These are phyloP conservation scores for Dujonia santamariae DNA, from an alignment of 1,139 yeast genomes.

Conservation along the genomic window DNA sequence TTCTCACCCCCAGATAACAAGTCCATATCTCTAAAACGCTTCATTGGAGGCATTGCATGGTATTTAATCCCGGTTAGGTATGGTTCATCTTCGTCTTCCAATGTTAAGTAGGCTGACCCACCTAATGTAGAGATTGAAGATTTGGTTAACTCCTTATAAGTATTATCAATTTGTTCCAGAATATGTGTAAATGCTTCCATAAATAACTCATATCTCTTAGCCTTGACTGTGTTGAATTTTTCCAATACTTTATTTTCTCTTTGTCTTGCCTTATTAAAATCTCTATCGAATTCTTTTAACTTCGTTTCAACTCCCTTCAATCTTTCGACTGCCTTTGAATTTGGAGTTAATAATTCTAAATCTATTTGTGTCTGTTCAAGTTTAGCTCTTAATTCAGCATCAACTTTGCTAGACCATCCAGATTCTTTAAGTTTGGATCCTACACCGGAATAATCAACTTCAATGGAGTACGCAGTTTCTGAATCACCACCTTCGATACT, in stretches of 20 bases:
- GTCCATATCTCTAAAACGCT: slow-evolving; percentile 91
- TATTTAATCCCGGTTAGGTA: slow-evolving; percentile 79
- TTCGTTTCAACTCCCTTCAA: slow-evolving; percentile 65
- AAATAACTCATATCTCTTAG: slow-evolving; percentile 58
- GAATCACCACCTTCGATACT: slow-evolving; percentile 43
- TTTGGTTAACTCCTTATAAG: slow-evolving; percentile 86
- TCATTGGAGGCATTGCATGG: slow-evolving; percentile 97
- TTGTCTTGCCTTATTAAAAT: slow-evolving; percentile 60
- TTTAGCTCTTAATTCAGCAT: slow-evolving; percentile 44
- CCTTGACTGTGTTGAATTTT: slow-evolving; percentile 59
- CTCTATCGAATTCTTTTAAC: slow-evolving; percentile 59
- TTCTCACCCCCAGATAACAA: slow-evolving; percentile 95
- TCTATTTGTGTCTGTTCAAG: slow-evolving; percentile 36
- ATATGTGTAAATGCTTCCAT: slow-evolving; percentile 76
- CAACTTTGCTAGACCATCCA: slow-evolving; percentile 30
- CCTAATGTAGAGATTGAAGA: slow-evolving; percentile 70
- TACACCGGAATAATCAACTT: slow-evolving; percentile 55
- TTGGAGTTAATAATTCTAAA: slow-evolving; percentile 69
- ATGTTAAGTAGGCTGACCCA: slow-evolving; percentile 85
- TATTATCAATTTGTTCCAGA: slow-evolving; percentile 64
- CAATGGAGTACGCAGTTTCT: slow-evolving; percentile 43
- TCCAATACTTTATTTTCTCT: slow-evolving; percentile 55
- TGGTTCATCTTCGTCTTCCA: slow-evolving; percentile 90
- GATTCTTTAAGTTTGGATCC: slow-evolving; percentile 42
- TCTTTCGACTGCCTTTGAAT: slow-evolving; percentile 76